A percentile compares a stretch with the other conserved stretches of the same genome.
phyloP scores from a whole-genome alignment of 1,284 basidiomycete genomes.

The Vanrija humicola region DNA sequence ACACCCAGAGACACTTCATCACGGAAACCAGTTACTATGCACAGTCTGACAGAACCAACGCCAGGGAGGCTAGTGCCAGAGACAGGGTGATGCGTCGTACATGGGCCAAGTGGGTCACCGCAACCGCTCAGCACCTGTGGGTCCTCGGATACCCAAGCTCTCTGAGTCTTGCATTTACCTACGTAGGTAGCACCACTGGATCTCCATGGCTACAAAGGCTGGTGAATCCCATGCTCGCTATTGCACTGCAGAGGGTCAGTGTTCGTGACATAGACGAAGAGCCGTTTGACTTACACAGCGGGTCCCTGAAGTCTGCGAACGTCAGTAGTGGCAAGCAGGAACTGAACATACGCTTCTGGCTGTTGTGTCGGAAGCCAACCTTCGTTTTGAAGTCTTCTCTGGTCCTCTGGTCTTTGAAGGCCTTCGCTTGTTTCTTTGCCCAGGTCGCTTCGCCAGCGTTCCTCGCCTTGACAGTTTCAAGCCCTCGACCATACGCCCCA shows the following conservation, averaged over 20 bases:
- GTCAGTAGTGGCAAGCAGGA: neutral
- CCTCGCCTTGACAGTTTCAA: slow-evolving; percentile 79
- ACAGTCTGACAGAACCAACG: too few species aligned
- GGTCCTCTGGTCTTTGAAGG: slow-evolving; percentile 75
- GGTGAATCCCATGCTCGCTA: neutral
- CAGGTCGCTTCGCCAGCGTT: slow-evolving; percentile 92
- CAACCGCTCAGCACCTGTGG: too few species aligned
- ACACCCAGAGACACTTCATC: too few species aligned
- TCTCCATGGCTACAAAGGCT: too few species aligned
- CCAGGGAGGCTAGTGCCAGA: too few species aligned
- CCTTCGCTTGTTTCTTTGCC: slow-evolving; percentile 79
- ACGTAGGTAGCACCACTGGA: too few species aligned
- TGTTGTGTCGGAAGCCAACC: slow-evolving; percentile 62
- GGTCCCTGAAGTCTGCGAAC: slow-evolving; percentile 58
- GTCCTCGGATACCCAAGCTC: too few species aligned
- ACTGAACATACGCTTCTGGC: slow-evolving; percentile 66
- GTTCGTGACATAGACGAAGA: neutral
- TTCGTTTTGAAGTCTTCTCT: slow-evolving; percentile 81
- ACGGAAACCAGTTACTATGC: too few species aligned
- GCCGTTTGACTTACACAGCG: slow-evolving; percentile 44
- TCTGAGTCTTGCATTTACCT: too few species aligned
- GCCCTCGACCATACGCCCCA: slow-evolving; percentile 75
- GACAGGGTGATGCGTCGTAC: too few species aligned
- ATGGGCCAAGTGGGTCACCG: too few species aligned
- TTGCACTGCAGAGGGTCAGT: slow-evolving; percentile 7